A percentile compares a stretch with the other conserved stretches of the same genome.
Evolutionary conservation across 2,329 filamentous ascomycete genomes (phyloP).

Genomic region (Ceratocystis destructans): DNA sequence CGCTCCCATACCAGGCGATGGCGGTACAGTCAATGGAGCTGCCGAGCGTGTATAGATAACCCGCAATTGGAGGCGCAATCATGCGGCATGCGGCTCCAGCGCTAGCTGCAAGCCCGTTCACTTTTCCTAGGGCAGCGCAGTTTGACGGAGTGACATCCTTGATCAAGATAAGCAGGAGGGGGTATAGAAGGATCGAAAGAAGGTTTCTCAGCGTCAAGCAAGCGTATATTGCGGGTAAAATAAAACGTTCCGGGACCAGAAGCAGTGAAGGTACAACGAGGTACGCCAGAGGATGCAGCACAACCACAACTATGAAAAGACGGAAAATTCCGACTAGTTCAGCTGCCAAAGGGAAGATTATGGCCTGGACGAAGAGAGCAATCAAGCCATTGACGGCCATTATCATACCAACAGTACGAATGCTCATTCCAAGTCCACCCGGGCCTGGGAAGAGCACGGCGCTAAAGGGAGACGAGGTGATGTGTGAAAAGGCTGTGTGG

Average conservation of each 20-base stretch:
- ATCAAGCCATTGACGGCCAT: slow-evolving; percentile 47
- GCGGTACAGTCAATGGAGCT: slow-evolving; percentile 43
- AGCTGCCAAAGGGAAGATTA: slow-evolving; percentile 48
- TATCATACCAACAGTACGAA: slow-evolving; percentile 48
- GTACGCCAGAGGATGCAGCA: slow-evolving; percentile 50
- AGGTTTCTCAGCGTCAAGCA: slow-evolving; percentile 46
- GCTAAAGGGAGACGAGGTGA: slow-evolving; percentile 21
- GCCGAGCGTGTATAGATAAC: slow-evolving; percentile 49
- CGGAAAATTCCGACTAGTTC: slow-evolving; percentile 44
- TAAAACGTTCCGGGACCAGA: slow-evolving; percentile 36
- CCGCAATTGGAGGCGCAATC: slow-evolving; percentile 50
- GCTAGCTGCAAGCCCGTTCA: slow-evolving; percentile 53
- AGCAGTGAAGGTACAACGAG: slow-evolving; percentile 45
- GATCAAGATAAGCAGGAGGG: slow-evolving; percentile 51
- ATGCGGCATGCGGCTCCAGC: slow-evolving; percentile 54
- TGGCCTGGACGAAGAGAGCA: slow-evolving; percentile 44
- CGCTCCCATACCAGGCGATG: slow-evolving; percentile 50
- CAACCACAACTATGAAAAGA: slow-evolving; percentile 43
- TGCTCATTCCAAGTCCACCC: slow-evolving; percentile 48
- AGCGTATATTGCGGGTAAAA: slow-evolving; percentile 45
- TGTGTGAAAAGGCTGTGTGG: slow-evolving; percentile 25
- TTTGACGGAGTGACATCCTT: slow-evolving; percentile 48
- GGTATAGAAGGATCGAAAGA: slow-evolving; percentile 50
- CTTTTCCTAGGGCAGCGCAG: slow-evolving; percentile 43
- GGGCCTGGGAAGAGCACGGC: slow-evolving; percentile 28